Evolutionary conservation across 2,329 filamentous ascomycete species (phyloP), one percentile per base, ranked within the genome.

Genomic region (Neofusicoccum ribis): DNA sequence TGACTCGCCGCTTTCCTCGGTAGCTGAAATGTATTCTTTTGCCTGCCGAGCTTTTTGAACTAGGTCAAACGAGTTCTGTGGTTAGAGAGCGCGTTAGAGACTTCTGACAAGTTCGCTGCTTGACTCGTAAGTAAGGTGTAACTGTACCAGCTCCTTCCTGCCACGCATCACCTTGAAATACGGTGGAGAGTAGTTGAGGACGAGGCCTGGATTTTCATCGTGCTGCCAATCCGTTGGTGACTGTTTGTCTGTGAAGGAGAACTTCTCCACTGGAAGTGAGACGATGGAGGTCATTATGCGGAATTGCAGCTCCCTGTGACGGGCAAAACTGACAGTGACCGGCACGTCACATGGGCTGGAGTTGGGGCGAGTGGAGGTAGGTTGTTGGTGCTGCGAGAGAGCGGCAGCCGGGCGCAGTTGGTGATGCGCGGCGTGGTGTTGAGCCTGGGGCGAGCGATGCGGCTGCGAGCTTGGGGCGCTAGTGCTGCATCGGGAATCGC

Each of bases 401-500:
- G 6, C 12, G 54, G n/a, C 8, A 7, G 56, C n/a, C 69, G 62
- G n/a, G 70, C 68, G 66, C 77, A 74, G 14, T 68, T 70, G 17
- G 78, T 76, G 56, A 60, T 60, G 56, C 27, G n/a, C 11, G 31
- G 50, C 37, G 11, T 41, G 59, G 34, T 65, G 41, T 60, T 43
- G 51, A 64, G 15, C 14, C 36, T 39, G 27, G 15, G 49, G 46
- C 41, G 36, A 20, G 36, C n/a, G 58, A 54, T 27, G 23, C 63
- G 46, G 46, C 54, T 50, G 64, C 8, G 69, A 27, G 46, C 65
- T 69, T 12, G 8, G 5, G 47, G 59, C 63, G 72, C 70, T 80
- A 83, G 70, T 77, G 77, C 70, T 81, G 70, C 12, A 77, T 66
- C 66, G 74, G 71, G 41, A 74, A 65, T 47, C 70, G 66, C 17